Percentiles rank a stretch among this genome's conserved stretches.
These are phyloP conservation scores for Xylaria cubensis DNA, from an alignment of 495 filamentous ascomycete genomes.

Conservation along the genomic window DNA sequence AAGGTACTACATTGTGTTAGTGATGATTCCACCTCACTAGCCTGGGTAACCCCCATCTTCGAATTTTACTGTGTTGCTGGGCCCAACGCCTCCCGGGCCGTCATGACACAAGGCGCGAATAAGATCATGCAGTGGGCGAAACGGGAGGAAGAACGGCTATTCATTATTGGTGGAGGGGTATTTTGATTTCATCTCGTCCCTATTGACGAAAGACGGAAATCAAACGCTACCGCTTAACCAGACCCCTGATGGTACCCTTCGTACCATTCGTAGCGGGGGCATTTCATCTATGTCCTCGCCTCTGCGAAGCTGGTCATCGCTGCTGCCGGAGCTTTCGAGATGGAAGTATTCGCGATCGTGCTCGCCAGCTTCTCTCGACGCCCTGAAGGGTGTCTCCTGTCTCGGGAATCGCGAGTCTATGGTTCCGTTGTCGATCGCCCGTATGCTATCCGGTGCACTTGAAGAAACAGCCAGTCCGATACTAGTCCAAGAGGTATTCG, in stretches of 20 bases:
- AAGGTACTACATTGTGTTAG: conserved; percentile 83
- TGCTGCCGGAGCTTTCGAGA: neutral
- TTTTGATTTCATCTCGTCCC: conserved; percentile 41
- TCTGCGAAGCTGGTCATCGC: neutral
- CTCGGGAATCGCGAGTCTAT: neutral
- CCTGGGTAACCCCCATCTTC: conserved; percentile 88
- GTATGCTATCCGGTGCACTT: neutral
- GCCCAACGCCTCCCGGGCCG: conserved; percentile 73
- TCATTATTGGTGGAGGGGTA: conserved; percentile 93
- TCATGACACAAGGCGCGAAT: conserved; percentile 84
- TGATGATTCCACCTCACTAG: conserved; percentile 76
- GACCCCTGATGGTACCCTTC: neutral
- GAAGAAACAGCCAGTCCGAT: neutral
- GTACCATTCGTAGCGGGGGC: neutral
- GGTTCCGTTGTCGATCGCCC: neutral
- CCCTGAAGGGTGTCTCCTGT: neutral
- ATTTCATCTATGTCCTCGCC: neutral
- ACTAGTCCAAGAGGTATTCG: neutral
- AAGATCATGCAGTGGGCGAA: conserved; percentile 88
- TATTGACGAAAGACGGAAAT: neutral
- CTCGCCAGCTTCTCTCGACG: neutral
- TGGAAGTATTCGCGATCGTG: neutral
- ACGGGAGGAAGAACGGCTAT: conserved; percentile 88
- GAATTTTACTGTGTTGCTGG: conserved; percentile 96
- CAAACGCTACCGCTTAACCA: neutral